phyloP scores from a whole-genome alignment of 495 filamentous ascomycete genomes.

The Xylaria cubensis region DNA sequence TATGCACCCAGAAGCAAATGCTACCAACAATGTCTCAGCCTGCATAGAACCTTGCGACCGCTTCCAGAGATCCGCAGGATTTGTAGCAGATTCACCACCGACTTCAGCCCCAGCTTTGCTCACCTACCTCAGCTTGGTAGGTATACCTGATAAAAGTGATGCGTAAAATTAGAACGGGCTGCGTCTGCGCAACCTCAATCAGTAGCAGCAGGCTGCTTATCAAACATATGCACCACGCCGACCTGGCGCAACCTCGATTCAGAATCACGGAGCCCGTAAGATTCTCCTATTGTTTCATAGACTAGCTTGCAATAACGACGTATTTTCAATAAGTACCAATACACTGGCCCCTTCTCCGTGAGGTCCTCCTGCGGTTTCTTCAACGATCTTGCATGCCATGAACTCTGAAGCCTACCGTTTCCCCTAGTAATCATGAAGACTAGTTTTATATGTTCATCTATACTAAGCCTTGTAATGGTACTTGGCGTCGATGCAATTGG shows the following conservation, averaged over 20 bases:
- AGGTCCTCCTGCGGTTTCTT: neutral
- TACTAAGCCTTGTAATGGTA: slow-evolving; percentile 11
- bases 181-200: neutral
- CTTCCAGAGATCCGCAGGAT: neutral
- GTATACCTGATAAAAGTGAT: neutral
- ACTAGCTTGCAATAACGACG: neutral
- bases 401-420: neutral
- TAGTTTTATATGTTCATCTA: neutral
- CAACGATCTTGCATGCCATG: neutral
- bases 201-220: neutral
- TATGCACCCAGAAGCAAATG: slow-evolving; percentile 10
- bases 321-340: slow-evolving; percentile 6
- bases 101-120: neutral
- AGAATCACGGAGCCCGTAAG: neutral
- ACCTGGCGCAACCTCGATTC: neutral
- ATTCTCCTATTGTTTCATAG: neutral
- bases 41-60: slow-evolving; percentile 12
- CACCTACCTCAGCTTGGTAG: neutral
- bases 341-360: neutral
- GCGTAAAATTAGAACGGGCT: neutral
- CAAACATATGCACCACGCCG: neutral
- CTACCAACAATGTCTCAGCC: slow-evolving; percentile 15
- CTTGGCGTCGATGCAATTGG: neutral
- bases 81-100: neutral
- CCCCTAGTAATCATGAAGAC: slow-evolving; percentile 4